phyloP scores from a whole-genome alignment of 352 stramenopile genomes.

The Albugo candida region DNA sequence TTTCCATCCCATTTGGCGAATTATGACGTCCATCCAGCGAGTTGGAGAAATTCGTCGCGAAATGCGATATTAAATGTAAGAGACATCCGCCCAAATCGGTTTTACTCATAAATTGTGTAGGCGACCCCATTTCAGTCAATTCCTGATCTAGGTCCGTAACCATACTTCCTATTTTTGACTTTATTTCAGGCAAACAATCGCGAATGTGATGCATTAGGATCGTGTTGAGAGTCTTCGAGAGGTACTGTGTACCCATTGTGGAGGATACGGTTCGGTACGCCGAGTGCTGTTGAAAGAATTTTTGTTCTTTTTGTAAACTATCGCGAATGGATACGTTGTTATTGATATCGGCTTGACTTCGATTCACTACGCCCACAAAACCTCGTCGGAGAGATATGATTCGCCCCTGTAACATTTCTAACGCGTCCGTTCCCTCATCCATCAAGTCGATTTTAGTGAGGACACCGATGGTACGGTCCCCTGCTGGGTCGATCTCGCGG shows the following conservation, averaged over 20 bases:
- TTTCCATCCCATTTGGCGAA: slow-evolving; percentile 52
- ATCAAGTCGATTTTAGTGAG: slow-evolving; percentile 99
- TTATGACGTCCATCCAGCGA: slow-evolving; percentile 76
- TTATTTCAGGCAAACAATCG: slow-evolving; percentile 96
- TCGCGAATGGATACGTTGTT: slow-evolving; percentile 88
- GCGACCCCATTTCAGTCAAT: slow-evolving; percentile 87
- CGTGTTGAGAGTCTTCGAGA: slow-evolving; percentile 94
- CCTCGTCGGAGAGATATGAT: slow-evolving; percentile 94
- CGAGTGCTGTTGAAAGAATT: slow-evolving; percentile 95
- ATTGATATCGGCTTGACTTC: slow-evolving; percentile 97
- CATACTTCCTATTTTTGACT: slow-evolving; percentile 93
- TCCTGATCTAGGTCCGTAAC: slow-evolving; percentile 89
- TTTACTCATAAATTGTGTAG: slow-evolving; percentile 72
- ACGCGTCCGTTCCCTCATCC: slow-evolving; percentile 97
- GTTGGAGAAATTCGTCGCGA: slow-evolving; percentile 79
- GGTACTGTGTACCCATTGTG: slow-evolving; percentile 92
- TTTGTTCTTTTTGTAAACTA: slow-evolving; percentile 87
- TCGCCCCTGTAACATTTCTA: slow-evolving; percentile 91
- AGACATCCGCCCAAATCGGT: slow-evolving; percentile 86
- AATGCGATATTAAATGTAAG: slow-evolving; percentile 88
- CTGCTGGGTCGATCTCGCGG: slow-evolving; percentile 79
- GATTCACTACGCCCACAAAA: slow-evolving; percentile 98
- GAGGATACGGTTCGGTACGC: slow-evolving; percentile 83
- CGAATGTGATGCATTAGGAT: slow-evolving; percentile 99
- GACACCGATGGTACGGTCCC: slow-evolving; percentile 96